Evolutionary conservation across 2,329 filamentous ascomycete species (phyloP).

Genomic region (Fusarium zealandicum): DNA sequence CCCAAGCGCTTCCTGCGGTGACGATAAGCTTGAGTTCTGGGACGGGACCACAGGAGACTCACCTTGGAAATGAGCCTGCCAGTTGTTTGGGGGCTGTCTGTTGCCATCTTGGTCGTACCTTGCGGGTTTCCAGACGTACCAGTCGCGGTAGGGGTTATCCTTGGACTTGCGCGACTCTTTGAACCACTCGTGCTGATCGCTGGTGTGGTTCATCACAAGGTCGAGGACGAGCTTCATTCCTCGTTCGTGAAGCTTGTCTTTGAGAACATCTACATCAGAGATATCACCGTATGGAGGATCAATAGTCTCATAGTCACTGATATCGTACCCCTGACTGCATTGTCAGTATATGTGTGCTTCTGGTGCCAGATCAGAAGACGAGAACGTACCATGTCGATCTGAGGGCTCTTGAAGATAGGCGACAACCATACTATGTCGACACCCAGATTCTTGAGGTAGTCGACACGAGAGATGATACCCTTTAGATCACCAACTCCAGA

Average conservation of each 20-base stretch:
- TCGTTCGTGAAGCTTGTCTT: slow-evolving; percentile 64
- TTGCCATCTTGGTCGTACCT: slow-evolving; percentile 63
- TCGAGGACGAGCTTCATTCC: slow-evolving; percentile 76
- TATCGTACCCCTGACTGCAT: slow-evolving; percentile 67
- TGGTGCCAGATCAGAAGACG: background rate
- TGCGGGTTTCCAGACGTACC: slow-evolving; percentile 71
- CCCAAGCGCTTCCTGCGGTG: slow-evolving; percentile 53
- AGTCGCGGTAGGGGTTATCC: slow-evolving; percentile 63
- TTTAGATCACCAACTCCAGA: slow-evolving; percentile 64
- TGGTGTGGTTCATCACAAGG: slow-evolving; percentile 77
- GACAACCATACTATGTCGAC: slow-evolving; percentile 65
- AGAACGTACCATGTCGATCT: slow-evolving; percentile 66
- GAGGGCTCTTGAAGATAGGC: slow-evolving; percentile 59
- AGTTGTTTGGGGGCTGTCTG: slow-evolving; percentile 68
- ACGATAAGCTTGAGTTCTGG: background rate
- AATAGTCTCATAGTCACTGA: slow-evolving; percentile 72
- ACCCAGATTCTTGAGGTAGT: slow-evolving; percentile 63
- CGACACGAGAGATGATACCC: slow-evolving; percentile 63
- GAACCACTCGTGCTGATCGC: slow-evolving; percentile 65
- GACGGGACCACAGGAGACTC: background rate
- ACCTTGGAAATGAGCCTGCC: slow-evolving; percentile 53
- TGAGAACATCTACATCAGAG: slow-evolving; percentile 69
- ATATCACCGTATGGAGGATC: slow-evolving; percentile 72
- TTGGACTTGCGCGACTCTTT: slow-evolving; percentile 61
- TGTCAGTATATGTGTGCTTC: background rate